Base-by-base conservation (phyloP, 2,329 filamentous ascomycete species). In the Monilinia laxa region DNA sequence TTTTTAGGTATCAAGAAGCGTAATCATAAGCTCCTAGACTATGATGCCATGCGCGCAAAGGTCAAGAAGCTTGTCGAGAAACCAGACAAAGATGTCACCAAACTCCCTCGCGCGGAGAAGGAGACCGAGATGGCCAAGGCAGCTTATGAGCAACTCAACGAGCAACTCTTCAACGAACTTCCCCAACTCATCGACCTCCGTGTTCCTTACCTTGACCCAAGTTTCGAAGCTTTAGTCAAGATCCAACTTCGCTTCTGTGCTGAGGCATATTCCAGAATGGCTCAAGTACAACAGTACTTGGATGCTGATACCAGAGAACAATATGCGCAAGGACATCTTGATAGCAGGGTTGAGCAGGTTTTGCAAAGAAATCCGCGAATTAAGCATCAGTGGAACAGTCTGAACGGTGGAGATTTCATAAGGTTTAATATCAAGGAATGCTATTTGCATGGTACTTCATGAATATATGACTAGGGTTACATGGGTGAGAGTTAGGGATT, bases 41-140 rank as follows among this genome's bases (percentile, higher is more conserved):
- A 99, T 82, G 95, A 99, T 78, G 88, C 93, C 23, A 89, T 98
- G 80, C 91, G 95, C 70, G 92, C 93, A 71, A 96, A 95, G 79
- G 95, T 99, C 75, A 97, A 97, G 85, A 94, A 93, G 79, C 87
- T 99, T 51, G 92, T 92, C 64, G 96, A 99, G 80, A 98, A 99
- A 83, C 95, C 95, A 57, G 95, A 99, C 83, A 99, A 99, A 83
- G 95, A 99, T 77, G 92, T 93, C 18, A 94, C 92, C 63, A 99
- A 98, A 82, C 87, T 99, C 65, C 95, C 96, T 1, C 91, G 94
- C 66, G 92, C 94, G 31, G 95, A 99, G 78, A 96, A 96, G 83
- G 96, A 99, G 80, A 89, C 93, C 78, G 93, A 98, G 73, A 92
- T 97, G 85, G 92, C 94, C 71, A 94, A 91, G 79, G 87, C 87